Evolutionary conservation across 2,329 filamentous ascomycete species (phyloP), one percentile per base, ranked within the genome.

Genomic region (Monilinia vaccinii-corymbosi): DNA sequence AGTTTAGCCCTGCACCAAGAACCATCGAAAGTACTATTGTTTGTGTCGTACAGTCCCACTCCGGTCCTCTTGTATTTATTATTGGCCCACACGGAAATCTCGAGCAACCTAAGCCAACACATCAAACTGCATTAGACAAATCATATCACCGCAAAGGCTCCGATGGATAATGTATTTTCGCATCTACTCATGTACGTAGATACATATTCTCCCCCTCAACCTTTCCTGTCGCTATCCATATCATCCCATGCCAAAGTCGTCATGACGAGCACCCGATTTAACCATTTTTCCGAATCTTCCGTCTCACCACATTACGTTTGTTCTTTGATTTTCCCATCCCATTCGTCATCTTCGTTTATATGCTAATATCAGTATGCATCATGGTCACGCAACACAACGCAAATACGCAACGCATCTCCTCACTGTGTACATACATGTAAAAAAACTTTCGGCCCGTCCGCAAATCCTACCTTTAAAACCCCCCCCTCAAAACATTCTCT

Each of bases 61-160:
- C 11, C n/a, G 10, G 32, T 13, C 16, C 25, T 44, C n/a, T 13
- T 53, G 38, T 53, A 13, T 51, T 28, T 55, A 32, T 44, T 45
- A 55, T 55, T 55, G 51, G 51, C n/a, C n/a, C 32, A 36, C 31
- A 36, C 31, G 4, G 9, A 48, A 36, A 23, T 21, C 23, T 14
- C n/a, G 47, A 50, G 38, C 51, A 32, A 55, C 51, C 38, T 23
- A 32, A 53, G 51, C 38, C 51, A 55, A 13, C 51, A 55, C 51
- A 55, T 55, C 51, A 55, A 55, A 55, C 31, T 28, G 44, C 28
- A 55, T 44, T 38, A 55, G 14, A 28, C 48, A 53, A 23, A 44
- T 53, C n/a, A 44, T 23, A 44, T 44, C 25, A 44, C 38, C 25
- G 38, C 25, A 16, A 53, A 28, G 23, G 21, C 11, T 25, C 42